Percentiles rank a stretch among this genome's conserved stretches.
Conservation (phyloP, 148 eudicot genomes). For the Pharnaceum exiguum region DNA sequence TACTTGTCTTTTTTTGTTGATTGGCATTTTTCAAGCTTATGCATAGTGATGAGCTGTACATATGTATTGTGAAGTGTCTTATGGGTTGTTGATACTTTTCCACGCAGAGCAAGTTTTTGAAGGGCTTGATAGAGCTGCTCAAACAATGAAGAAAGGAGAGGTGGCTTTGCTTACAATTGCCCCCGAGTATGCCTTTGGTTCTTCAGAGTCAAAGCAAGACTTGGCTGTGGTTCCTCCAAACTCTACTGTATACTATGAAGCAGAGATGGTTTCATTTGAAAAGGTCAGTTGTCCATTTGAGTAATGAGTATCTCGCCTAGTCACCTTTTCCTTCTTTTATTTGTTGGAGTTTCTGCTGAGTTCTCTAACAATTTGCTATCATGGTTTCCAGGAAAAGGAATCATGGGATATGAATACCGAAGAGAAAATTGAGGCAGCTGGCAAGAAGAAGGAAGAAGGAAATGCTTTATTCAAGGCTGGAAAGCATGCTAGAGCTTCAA, state of each 20-base stretch:
- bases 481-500: conserved; percentile 73
- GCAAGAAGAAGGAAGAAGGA: conserved; percentile 93
- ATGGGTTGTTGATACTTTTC: too few species aligned
- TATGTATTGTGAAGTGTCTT: too few species aligned
- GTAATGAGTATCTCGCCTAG: too few species aligned
- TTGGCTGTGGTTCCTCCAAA: conserved; percentile 80
- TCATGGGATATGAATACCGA: conserved; percentile 91
- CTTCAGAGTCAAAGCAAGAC: conserved; percentile 73
- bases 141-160: conserved; percentile 93
- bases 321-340: too few species aligned
- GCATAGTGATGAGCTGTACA: too few species aligned
- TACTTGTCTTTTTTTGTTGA: neutral
- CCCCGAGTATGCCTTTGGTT: conserved; percentile 86
- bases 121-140: conserved; percentile 74
- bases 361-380: neutral
- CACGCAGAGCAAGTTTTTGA: conserved; percentile 87
- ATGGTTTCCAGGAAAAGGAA: conserved; percentile 70
- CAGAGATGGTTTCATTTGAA: conserved; percentile 76
- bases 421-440: conserved; percentile 91
- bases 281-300: conserved; percentile 63
- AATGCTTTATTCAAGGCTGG: conserved; percentile 77
- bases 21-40: too few species aligned
- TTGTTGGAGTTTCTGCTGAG: neutral
- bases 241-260: conserved; percentile 64
- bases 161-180: conserved; percentile 57